phyloP scores from a whole-genome alignment of 2,329 filamentous ascomycete genomes.

The Nothophoma quercina region DNA sequence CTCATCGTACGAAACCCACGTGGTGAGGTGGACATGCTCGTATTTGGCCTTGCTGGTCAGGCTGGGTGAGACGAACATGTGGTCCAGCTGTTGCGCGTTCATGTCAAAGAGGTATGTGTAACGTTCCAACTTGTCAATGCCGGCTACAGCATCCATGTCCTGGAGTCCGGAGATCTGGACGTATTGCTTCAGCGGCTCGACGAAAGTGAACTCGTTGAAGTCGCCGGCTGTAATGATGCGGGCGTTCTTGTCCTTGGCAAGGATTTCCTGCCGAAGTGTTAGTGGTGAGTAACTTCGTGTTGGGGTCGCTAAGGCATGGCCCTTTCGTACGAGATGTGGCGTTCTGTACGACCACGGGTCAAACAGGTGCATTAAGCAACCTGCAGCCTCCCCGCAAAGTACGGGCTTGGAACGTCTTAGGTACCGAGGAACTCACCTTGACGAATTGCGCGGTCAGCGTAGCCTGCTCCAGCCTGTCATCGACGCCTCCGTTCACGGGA shows the following conservation, averaged over 20 bases:
- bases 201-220: conserved; percentile 76
- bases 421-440: conserved; percentile 34
- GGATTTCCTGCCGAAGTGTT: conserved; percentile 53
- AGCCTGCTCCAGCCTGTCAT: conserved; percentile 64
- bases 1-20: conserved; percentile 63
- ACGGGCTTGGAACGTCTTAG: conserved; percentile 10
- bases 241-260: conserved; percentile 63
- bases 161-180: conserved; percentile 61
- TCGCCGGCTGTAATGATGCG: conserved; percentile 70
- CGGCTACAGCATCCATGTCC: conserved; percentile 68
- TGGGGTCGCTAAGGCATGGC: not conserved
- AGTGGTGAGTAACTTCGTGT: conserved; percentile 29
- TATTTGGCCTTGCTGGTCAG: conserved; percentile 58
- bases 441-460: conserved; percentile 61
- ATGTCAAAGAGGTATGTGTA: conserved; percentile 76
- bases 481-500: conserved; percentile 70
- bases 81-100: conserved; percentile 74
- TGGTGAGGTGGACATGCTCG: conserved; percentile 76
- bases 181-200: conserved; percentile 66
- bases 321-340: conserved; percentile 28
- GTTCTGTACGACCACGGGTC: conserved; percentile 18
- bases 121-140: conserved; percentile 63
- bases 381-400: conserved; percentile 27
- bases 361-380: conserved; percentile 13
- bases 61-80: conserved; percentile 70